Conservation (phyloP, 768 basidiomycete species). For the Termitomyces sp. region DNA sequence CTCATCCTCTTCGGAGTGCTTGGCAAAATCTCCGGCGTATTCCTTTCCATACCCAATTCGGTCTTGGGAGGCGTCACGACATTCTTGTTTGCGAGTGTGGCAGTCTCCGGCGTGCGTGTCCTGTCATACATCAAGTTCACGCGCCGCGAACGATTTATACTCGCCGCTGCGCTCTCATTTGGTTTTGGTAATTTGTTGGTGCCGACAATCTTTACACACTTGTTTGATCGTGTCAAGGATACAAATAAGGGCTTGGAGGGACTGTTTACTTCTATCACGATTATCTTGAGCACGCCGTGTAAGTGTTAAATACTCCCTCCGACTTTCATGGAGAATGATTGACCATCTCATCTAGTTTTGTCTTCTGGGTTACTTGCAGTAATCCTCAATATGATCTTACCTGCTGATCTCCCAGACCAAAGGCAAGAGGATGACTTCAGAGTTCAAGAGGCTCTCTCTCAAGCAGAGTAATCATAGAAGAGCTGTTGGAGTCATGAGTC, state of each 20-base stretch:
- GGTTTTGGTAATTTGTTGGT: conserved; percentile 70
- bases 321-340: neutral
- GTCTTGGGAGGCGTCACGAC: conserved; percentile 85
- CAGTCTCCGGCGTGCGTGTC: conserved; percentile 65
- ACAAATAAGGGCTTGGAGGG: conserved; percentile 55
- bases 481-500: neutral
- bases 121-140: conserved; percentile 55
- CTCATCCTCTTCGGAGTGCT: conserved; percentile 76
- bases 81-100: conserved; percentile 77
- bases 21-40: conserved; percentile 79
- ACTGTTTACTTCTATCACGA: conserved; percentile 72
- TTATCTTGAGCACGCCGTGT: conserved; percentile 80
- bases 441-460: neutral
- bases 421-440: neutral
- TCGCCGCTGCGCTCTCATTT: conserved; percentile 63
- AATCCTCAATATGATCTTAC: conserved; percentile 53
- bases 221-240: conserved; percentile 58
- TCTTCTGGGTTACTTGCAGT: conserved; percentile 53
- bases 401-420: conserved; percentile 18
- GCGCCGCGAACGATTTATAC: conserved; percentile 62
- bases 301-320: conserved; percentile 21
- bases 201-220: conserved; percentile 55
- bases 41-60: conserved; percentile 79
- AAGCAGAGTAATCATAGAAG: neutral
- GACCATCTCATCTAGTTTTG: conserved; percentile 33